Evolutionary conservation across 176 grass and related monocot genomes (phyloP), one percentile per base, ranked within the genome.

Genomic region (Oryza coarctata): DNA sequence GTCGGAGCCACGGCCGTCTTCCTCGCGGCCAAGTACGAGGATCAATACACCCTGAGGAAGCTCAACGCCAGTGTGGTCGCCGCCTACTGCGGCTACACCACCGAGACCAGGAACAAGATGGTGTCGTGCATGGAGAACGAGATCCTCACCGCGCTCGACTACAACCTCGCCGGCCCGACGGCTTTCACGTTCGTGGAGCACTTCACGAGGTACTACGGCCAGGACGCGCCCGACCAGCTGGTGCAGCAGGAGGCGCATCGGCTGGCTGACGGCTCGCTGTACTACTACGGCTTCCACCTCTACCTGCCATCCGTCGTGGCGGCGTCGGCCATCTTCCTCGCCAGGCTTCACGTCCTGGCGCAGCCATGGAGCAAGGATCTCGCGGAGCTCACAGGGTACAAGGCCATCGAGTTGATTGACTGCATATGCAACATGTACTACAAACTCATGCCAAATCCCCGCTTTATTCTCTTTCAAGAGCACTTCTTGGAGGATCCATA

Each of bases 11-110:
- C 36, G 22, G 81, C 87, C n/a, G 70, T 80, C 70, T 84, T 31
- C 76, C 71, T 52, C 11, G 87, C 76, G 3, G 87, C 63, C 69
- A 88, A 88, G 32, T 80, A 88, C 70, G 81, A 88, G 29, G 81
- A 84, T n/a, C 81, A 14, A 29, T 1, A 1, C 47, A 73, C 81
- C 8, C 0, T 1, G 5, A 4, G 1, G 22, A 45, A 23, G 30
- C 15, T 80, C 47, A 34, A 63, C 38, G 62, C 81, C 47, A 3
- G 4, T 0, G 15, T 12, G 8, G 57, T 88, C 62, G 86, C 79
- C 2, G 1, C 1, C 4, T 1, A 1, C 14, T 39, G 45, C 44
- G 58, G 68, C 32, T 5, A 26, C 44, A 47, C 6, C 35, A 12
- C 10, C 27, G 2, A 33, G 40, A 18, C 45, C 4, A 15, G 15